phyloP scores from a whole-genome alignment of 1,284 basidiomycete genomes.

The Xerocomus minutiporus region DNA sequence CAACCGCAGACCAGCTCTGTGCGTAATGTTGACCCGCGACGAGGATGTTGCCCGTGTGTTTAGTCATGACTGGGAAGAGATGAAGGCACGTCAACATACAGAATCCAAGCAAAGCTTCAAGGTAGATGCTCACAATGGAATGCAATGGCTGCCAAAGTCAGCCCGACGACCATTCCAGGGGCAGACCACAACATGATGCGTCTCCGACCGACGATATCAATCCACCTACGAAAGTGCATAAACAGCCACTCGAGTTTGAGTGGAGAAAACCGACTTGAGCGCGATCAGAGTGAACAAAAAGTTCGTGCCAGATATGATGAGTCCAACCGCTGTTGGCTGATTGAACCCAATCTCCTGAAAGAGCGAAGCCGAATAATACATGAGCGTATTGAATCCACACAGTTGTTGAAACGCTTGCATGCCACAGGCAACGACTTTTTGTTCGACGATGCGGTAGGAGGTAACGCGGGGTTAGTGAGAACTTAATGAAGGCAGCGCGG shows the following conservation, averaged over 20 bases:
- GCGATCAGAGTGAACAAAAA: constrained; percentile 81
- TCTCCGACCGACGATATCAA: constrained; percentile 74
- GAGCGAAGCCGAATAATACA: constrained; percentile 76
- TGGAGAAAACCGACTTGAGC: constrained; percentile 41
- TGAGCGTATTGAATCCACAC: constrained; percentile 72
- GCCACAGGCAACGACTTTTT: constrained; percentile 66
- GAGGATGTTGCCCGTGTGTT: constrained; percentile 61
- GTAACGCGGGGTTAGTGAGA: not conserved
- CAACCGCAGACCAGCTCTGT: constrained; percentile 59
- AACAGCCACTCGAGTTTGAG: not conserved
- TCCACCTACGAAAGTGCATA: constrained; percentile 41
- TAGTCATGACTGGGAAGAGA: constrained; percentile 54
- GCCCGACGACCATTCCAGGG: constrained; percentile 73
- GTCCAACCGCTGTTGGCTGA: constrained; percentile 74
- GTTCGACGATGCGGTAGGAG: not conserved
- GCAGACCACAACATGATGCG: constrained; percentile 74
- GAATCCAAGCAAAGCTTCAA: not conserved
- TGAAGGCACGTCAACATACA: not conserved
- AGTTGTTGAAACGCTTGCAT: constrained; percentile 82
- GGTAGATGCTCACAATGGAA: constrained; percentile 60
- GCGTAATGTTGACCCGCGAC: constrained; percentile 64
- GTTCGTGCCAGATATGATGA: constrained; percentile 76
- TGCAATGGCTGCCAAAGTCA: constrained; percentile 66
- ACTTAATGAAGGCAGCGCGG: not conserved
- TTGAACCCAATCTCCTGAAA: constrained; percentile 79